phyloP scores from a whole-genome alignment of 2,329 filamentous ascomycete species.

The Botrytis paeoniae region DNA sequence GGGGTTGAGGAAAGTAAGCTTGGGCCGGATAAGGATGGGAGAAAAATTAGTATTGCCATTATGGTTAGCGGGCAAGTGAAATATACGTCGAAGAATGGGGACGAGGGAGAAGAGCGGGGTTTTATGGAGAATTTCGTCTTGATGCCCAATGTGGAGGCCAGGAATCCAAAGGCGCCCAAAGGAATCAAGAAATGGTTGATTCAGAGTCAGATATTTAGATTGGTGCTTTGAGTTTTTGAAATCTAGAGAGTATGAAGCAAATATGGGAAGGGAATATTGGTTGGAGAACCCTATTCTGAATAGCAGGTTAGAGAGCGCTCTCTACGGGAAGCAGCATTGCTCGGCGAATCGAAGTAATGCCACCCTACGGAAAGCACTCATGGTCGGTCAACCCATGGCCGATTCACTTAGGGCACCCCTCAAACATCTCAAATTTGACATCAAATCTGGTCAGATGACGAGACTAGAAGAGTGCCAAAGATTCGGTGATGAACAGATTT shows the following conservation, averaged over 20 bases:
- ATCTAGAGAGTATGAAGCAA: not conserved
- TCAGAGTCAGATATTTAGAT: conserved; percentile 68
- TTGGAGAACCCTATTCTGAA: not conserved
- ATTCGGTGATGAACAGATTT: not conserved
- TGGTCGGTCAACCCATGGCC: not conserved
- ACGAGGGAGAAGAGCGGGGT: conserved; percentile 60
- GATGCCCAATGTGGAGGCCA: conserved; percentile 68
- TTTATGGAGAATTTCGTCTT: conserved; percentile 82
- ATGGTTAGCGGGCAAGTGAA: conserved; percentile 70
- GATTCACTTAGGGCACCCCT: not conserved
- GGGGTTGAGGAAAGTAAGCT: conserved; percentile 50
- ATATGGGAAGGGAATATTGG: not conserved
- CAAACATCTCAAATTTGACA: not conserved
- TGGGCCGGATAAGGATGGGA: conserved; percentile 47
- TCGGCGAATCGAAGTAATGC: not conserved
- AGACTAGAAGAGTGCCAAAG: not conserved
- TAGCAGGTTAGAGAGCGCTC: not conserved
- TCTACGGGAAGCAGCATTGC: not conserved
- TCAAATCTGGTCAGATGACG: not conserved
- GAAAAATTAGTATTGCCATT: conserved; percentile 69
- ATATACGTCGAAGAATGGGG: conserved; percentile 52
- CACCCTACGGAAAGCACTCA: not conserved
- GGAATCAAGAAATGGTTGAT: conserved; percentile 61
- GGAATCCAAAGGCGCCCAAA: conserved; percentile 51
- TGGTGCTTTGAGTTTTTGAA: conserved; percentile 34